These are phyloP conservation scores for Pyricularia grisea DNA, from an alignment of 2,329 filamentous ascomycete genomes.

Conservation along the genomic window DNA sequence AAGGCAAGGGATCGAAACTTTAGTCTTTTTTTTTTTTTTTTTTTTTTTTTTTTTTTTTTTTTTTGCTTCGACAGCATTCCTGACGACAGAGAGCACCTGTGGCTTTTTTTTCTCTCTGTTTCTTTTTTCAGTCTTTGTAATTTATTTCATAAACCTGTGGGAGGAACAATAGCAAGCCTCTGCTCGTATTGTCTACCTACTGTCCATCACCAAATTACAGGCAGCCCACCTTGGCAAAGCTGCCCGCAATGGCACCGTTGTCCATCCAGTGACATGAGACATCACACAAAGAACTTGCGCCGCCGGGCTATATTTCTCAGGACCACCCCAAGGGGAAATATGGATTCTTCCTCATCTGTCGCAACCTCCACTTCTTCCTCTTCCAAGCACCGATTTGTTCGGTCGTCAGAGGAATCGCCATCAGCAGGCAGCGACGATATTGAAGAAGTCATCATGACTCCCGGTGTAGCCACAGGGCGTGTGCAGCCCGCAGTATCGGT, in stretches of 20 bases:
- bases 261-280: slow-evolving; percentile 1
- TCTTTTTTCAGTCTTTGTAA: background rate
- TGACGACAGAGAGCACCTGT: background rate
- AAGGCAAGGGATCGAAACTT: background rate
- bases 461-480: background rate
- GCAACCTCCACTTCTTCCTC: background rate
- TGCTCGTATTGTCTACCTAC: background rate
- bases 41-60: too few species aligned
- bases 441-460: background rate
- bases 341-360: background rate
- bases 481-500: slow-evolving; percentile 4
- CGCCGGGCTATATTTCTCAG: slow-evolving; percentile 1
- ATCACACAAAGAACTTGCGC: slow-evolving; percentile 4
- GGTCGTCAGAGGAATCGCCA: background rate
- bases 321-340: background rate
- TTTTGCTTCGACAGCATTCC: background rate
- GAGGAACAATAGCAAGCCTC: slow-evolving; percentile 3
- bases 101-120: background rate
- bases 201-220: background rate
- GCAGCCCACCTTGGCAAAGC: background rate
- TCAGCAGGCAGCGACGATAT: background rate
- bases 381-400: background rate
- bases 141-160: background rate
- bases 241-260: slow-evolving; percentile 1
- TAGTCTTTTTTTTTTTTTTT: too few species aligned